Evolutionary conservation across 164 flowering plant genomes (phyloP).

Genomic region (Liquidambar formosana): DNA sequence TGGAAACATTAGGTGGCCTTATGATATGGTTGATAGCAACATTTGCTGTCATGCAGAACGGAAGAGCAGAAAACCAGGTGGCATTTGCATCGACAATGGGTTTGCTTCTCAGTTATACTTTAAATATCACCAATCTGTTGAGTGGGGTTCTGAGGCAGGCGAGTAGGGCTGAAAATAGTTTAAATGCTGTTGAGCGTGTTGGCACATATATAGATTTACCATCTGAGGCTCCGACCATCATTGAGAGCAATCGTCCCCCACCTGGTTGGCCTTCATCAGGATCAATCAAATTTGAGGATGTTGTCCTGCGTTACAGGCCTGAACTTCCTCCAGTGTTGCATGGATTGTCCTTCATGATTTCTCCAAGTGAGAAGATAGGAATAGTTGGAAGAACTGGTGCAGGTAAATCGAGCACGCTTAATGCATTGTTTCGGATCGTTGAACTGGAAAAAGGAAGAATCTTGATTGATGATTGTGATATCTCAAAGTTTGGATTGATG

Average conservation of each 20-base stretch:
- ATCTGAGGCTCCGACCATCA: constrained; percentile 73
- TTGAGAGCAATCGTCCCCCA: constrained; percentile 77
- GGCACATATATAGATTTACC: constrained; percentile 88
- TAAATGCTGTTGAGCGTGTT: constrained; percentile 85
- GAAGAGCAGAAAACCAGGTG: constrained; percentile 60
- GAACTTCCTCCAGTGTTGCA: constrained; percentile 96
- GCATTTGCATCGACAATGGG: constrained; percentile 97
- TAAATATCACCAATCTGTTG: constrained; percentile 74
- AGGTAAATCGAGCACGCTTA: constrained; percentile 95
- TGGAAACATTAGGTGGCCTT: constrained; percentile 87
- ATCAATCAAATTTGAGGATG: constrained; percentile 73
- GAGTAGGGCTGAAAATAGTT: constrained; percentile 86
- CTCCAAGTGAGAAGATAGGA: constrained; percentile 86
- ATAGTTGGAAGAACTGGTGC: constrained; percentile 98
- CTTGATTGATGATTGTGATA: constrained; percentile 70
- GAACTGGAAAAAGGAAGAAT: constrained; percentile 84
- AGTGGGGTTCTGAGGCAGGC: constrained; percentile 87
- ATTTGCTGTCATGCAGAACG: constrained; percentile 89
- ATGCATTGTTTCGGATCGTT: constrained; percentile 90
- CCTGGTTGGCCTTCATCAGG: constrained; percentile 94
- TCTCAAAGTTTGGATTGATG: constrained; percentile 68
- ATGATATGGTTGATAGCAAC: constrained; percentile 98
- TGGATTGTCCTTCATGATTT: constrained; percentile 67
- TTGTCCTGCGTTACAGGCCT: constrained; percentile 84
- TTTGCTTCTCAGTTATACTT: constrained; percentile 87